Evolutionary conservation across 2,329 filamentous ascomycete species (phyloP).

Genomic region (Trematosphaeria pertusa): DNA sequence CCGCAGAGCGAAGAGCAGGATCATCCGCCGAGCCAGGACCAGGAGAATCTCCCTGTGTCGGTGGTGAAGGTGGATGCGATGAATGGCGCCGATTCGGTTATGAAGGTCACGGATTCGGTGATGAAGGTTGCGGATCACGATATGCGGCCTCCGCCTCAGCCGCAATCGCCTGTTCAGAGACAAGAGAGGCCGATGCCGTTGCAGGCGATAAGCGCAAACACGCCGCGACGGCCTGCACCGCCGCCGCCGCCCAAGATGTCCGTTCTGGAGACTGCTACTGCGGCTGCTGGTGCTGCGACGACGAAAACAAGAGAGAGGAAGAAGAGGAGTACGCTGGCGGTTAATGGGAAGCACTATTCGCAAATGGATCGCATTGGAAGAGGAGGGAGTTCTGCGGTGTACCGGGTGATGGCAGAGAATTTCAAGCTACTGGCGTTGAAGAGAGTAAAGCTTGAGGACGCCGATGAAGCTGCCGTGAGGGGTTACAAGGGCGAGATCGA

Average conservation of each 20-base stretch:
- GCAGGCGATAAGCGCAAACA: constrained; percentile 67
- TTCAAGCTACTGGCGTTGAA: constrained; percentile 95
- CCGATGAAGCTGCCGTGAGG: constrained; percentile 80
- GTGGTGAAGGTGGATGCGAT: constrained; percentile 34
- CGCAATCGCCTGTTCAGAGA: constrained; percentile 42
- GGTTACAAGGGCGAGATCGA: constrained; percentile 98
- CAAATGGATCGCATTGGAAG: constrained; percentile 89
- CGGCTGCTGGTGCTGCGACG: constrained; percentile 79
- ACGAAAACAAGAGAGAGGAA: constrained; percentile 74
- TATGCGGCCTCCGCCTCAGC: constrained; percentile 26
- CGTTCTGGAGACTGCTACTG: constrained; percentile 88
- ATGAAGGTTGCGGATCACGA: constrained; percentile 43
- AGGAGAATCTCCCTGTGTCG: constrained; percentile 76
- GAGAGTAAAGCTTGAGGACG: constrained; percentile 86
- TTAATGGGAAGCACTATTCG: constrained; percentile 92
- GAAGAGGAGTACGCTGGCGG: constrained; percentile 80
- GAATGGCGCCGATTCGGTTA: constrained; percentile 36
- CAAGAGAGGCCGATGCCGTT: constrained; percentile 57
- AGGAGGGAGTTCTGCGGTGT: constrained; percentile 93
- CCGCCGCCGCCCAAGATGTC: constrained; percentile 95
- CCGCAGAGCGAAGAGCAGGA: constrained; percentile 46
- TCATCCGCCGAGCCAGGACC: constrained; percentile 65
- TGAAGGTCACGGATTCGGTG: constrained; percentile 41
- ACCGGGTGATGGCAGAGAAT: constrained; percentile 95
- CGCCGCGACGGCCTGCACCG: constrained; percentile 78